These are phyloP conservation scores for Mollisia scopiformis DNA, from an alignment of 2,329 filamentous ascomycete genomes.

Conservation along the genomic window DNA sequence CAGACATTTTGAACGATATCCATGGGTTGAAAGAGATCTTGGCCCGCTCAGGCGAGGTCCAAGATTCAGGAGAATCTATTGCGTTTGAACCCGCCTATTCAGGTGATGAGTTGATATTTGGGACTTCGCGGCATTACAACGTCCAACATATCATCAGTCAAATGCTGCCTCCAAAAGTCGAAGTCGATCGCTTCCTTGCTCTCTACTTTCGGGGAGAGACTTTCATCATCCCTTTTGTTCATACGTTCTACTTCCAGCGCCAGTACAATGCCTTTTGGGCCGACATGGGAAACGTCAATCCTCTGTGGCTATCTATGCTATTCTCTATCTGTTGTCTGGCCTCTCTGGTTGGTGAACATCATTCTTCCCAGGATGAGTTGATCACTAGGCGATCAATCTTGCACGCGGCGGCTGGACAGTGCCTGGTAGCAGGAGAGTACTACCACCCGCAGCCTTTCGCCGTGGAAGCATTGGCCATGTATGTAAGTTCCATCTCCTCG, in stretches of 20 bases:
- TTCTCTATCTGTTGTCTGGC: conserved; percentile 28
- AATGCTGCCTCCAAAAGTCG: conserved; percentile 23
- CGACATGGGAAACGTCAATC: conserved; percentile 11
- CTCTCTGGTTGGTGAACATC: conserved; percentile 9
- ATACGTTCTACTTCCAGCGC: conserved; percentile 27
- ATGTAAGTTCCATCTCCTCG: background rate
- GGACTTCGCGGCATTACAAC: conserved; percentile 10
- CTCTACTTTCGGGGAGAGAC: conserved; percentile 24
- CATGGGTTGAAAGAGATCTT: conserved; percentile 22
- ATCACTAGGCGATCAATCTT: background rate
- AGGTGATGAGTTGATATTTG: conserved; percentile 22
- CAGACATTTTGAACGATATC: conserved; percentile 28
- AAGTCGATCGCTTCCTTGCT: conserved; percentile 25
- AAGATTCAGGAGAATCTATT: background rate
- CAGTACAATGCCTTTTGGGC: conserved; percentile 29
- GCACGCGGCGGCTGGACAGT: conserved; percentile 25
- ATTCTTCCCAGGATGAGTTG: background rate
- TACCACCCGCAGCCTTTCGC: conserved; percentile 26
- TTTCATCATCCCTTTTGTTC: conserved; percentile 25
- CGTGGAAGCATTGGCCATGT: conserved; percentile 27
- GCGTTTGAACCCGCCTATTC: background rate
- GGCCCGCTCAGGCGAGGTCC: background rate
- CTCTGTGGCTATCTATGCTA: conserved; percentile 31
- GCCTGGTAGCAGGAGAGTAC: conserved; percentile 31
- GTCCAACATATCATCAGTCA: conserved; percentile 21